Conservation (phyloP, 2,329 filamentous ascomycete species). For the Apiospora pterosperma region DNA sequence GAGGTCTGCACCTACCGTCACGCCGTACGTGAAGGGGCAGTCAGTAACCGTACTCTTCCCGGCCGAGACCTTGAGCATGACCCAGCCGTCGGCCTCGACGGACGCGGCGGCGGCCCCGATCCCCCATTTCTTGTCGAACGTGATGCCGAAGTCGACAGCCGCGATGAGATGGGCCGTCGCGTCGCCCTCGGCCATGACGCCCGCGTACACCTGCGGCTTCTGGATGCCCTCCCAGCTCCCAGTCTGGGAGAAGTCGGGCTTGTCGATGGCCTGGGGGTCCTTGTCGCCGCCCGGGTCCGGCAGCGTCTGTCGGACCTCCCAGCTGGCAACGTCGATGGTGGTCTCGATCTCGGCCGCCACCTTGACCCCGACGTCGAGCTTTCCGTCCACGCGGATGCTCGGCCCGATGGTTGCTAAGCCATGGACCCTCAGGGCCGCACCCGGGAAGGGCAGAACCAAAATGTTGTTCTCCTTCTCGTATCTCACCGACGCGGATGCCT, state of each 20-base stretch:
- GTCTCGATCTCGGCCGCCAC: conserved; percentile 19
- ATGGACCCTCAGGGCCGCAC: conserved; percentile 25
- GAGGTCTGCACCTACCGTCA: background rate
- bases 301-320: conserved; percentile 14
- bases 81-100: background rate
- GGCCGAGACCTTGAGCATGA: background rate
- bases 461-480: conserved; percentile 17
- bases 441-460: conserved; percentile 20
- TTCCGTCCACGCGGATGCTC: conserved; percentile 19
- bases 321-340: conserved; percentile 23
- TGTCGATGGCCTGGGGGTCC: conserved; percentile 7
- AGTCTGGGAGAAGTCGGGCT: conserved; percentile 10
- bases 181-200: conserved; percentile 13
- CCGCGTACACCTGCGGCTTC: conserved; percentile 18
- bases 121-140: background rate
- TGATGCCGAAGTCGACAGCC: background rate
- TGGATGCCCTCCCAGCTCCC: conserved; percentile 12
- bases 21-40: background rate
- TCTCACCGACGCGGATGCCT: conserved; percentile 16
- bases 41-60: background rate
- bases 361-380: conserved; percentile 12
- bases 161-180: conserved; percentile 5
- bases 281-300: conserved; percentile 8
- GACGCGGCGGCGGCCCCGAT: background rate
- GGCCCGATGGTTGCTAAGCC: conserved; percentile 28